A percentile compares a stretch with the other conserved stretches of the same genome.
These are phyloP conservation scores for Xylariaceae sp. DNA, from an alignment of 2,329 filamentous ascomycete genomes.

Conservation along the genomic window DNA sequence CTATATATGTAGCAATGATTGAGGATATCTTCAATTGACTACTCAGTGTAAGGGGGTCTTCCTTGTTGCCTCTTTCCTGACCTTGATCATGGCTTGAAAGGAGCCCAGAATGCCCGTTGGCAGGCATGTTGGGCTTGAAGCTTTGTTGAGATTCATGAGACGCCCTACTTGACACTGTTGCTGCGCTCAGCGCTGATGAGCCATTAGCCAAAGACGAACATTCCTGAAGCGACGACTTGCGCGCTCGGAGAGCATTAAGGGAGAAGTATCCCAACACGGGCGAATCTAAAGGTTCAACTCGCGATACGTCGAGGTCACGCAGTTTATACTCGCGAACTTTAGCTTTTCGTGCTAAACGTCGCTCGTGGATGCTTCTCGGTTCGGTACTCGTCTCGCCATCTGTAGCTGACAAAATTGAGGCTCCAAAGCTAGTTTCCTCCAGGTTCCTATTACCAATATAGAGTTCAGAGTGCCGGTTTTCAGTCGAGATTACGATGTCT, in stretches of 20 bases:
- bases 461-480: not conserved
- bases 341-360: conserved; percentile 33
- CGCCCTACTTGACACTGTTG: conserved; percentile 1
- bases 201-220: conserved; percentile 12
- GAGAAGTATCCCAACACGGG: conserved; percentile 36
- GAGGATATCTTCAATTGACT: conserved; percentile 23
- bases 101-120: not conserved
- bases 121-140: not conserved
- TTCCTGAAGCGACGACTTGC: conserved; percentile 6
- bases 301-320: conserved; percentile 32
- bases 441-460: not conserved
- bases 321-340: conserved; percentile 34
- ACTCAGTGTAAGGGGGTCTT: not conserved
- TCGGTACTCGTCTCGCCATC: conserved; percentile 6
- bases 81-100: not conserved
- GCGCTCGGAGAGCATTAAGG: conserved; percentile 11
- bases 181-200: conserved; percentile 8
- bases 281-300: conserved; percentile 24
- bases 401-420: conserved; percentile 2
- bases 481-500: not conserved
- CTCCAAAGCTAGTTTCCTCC: not conserved
- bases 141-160: not conserved
- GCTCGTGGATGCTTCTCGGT: conserved; percentile 29
- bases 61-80: not conserved
- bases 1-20: conserved; percentile 27